Percentiles rank a stretch among this genome's conserved stretches.
phyloP scores from a whole-genome alignment of 2,329 filamentous ascomycete species.

The Tolypocladium cylindrosporum region DNA sequence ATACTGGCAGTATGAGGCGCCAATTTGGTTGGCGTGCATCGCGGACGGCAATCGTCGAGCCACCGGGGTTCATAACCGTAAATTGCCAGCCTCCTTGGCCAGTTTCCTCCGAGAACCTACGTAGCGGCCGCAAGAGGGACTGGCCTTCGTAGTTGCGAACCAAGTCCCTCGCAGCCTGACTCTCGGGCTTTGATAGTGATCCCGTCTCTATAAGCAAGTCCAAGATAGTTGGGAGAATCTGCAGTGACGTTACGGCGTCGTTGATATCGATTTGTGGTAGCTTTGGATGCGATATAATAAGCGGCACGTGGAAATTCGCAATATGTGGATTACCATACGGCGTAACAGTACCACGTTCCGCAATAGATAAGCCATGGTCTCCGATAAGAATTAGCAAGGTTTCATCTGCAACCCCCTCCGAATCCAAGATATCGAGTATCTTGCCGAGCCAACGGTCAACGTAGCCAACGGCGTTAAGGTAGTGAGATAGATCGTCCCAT shows the following conservation, averaged over 20 bases:
- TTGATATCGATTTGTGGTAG: slow-evolving; percentile 21
- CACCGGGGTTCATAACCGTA: slow-evolving; percentile 15
- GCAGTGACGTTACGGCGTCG: slow-evolving; percentile 20
- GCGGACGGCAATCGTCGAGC: slow-evolving; percentile 14
- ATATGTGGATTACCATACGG: slow-evolving; percentile 22
- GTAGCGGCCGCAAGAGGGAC: slow-evolving; percentile 12
- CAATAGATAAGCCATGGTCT: slow-evolving; percentile 22
- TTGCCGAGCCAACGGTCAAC: slow-evolving; percentile 22
- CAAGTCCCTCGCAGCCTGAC: slow-evolving; percentile 16
- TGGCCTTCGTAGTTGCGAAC: slow-evolving; percentile 21
- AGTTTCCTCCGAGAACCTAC: slow-evolving; percentile 3
- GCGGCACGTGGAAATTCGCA: slow-evolving; percentile 23
- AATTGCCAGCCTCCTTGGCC: slow-evolving; percentile 14
- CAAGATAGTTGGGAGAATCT: slow-evolving; percentile 23
- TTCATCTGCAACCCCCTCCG: slow-evolving; percentile 19
- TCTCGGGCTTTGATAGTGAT: slow-evolving; percentile 16
- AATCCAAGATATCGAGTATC: slow-evolving; percentile 18
- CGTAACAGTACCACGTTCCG: slow-evolving; percentile 19
- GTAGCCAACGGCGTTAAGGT: slow-evolving; percentile 21
- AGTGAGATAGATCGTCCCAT: slow-evolving; percentile 19
- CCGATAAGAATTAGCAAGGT: slow-evolving; percentile 21
- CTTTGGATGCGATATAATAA: slow-evolving; percentile 21
- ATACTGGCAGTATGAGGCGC: slow-evolving; percentile 14
- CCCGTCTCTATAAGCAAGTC: slow-evolving; percentile 22
- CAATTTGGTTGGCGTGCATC: slow-evolving; percentile 11